Evolutionary conservation across 1,284 basidiomycete genomes (phyloP), one percentile per base, ranked within the genome.

Genomic region (Marasmius fiardii): DNA sequence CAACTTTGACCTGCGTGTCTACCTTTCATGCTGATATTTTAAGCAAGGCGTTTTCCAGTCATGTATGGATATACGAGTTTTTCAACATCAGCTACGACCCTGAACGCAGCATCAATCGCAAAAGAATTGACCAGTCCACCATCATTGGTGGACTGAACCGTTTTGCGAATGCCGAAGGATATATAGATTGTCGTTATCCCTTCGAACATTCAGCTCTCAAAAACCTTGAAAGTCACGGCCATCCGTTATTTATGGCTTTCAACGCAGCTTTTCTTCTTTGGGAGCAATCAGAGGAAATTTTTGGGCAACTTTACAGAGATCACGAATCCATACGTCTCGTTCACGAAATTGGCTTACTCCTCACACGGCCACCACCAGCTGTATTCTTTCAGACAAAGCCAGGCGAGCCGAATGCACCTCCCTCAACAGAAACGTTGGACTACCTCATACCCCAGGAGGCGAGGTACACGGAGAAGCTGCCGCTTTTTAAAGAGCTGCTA

Each of bases 31-130:
- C 12, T 50, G 5, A 18, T 43, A 6, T 43, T n/a, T 41, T 37
- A 18, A 18, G 10, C 11, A 33, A 58, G 53, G 49, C 8, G 16
- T 54, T 58, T 23, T 23, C 34, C 3, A 50, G 52, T 8, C 51
- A 43, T 10, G 45, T 18, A 2, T 52, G 57, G 57, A 33, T 24
- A 21, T 58, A 58, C 41, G 7, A 47, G 6, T 20, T 58, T n/a
- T 49, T 45, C 35, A 41, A 49, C 26, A 21, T 49, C 23, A 39
- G 43, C 11, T 55, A 54, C 28, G 57, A 58, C 50, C 50, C 39
- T 34, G 10, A 43, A 14, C 53, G 57, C 6, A 47, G 53, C 12
- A 58, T 58, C 10, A 53, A 58, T n/a, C 53, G 57, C 6, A 44
- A 51, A 18, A 58, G 23, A 16, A 43, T 57, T 14, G 55, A 52